Conservation (phyloP, 345 rosid species). For the Barbarea vulgaris region DNA sequence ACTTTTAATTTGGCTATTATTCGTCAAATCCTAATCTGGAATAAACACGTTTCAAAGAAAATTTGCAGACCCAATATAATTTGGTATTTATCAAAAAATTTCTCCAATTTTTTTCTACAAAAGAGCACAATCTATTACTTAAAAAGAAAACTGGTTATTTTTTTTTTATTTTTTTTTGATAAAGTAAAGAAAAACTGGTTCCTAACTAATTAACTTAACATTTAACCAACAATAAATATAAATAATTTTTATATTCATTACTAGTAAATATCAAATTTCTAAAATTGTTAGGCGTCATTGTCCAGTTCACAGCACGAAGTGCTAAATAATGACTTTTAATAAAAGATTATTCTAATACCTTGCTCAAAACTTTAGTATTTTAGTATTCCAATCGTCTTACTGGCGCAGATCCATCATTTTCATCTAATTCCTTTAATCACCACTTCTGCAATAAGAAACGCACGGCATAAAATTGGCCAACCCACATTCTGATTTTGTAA, state of each 20-base stretch:
- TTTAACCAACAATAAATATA: not conserved
- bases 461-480: not conserved
- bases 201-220: not conserved
- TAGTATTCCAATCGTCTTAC: slow-evolving; percentile 21
- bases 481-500: too few species aligned
- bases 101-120: not conserved
- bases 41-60: too few species aligned
- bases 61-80: too few species aligned
- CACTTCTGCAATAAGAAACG: not conserved
- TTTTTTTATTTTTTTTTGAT: too few species aligned
- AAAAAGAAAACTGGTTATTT: too few species aligned
- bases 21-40: too few species aligned
- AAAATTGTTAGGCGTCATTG: slow-evolving; percentile 2
- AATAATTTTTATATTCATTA: not conserved
- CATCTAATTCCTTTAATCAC: not conserved
- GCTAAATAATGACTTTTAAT: slow-evolving; percentile 4
- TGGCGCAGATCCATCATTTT: slow-evolving; percentile 1
- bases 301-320: not conserved
- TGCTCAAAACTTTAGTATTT: slow-evolving; percentile 28
- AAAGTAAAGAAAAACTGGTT: not conserved
- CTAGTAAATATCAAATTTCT: not conserved
- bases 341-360: slow-evolving; percentile 35
- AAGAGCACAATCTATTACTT: not conserved
- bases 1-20: too few species aligned
- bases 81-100: too few species aligned